These are phyloP conservation scores for Strobilomyces echinocephalus DNA, from an alignment of 768 basidiomycete genomes.

Conservation along the genomic window DNA sequence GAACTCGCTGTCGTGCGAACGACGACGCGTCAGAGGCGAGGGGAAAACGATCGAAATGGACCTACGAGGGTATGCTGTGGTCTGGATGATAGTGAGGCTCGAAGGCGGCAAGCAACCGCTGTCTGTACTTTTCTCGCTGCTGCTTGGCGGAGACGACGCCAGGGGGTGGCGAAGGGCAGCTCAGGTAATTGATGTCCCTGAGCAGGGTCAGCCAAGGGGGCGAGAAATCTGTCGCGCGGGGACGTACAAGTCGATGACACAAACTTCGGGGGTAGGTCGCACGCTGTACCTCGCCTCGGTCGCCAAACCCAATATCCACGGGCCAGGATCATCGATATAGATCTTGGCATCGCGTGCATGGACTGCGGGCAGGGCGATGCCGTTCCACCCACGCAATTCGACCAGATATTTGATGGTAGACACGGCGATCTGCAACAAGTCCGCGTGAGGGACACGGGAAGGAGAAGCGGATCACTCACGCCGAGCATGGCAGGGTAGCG, in stretches of 20 bases:
- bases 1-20: conserved; percentile 62
- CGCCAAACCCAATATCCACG: conserved; percentile 90
- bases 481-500: conserved; percentile 90
- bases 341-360: conserved; percentile 90
- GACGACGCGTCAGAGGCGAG: conserved; percentile 1
- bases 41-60: background rate
- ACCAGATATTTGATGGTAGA: conserved; percentile 87
- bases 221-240: conserved; percentile 4
- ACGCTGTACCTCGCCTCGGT: conserved; percentile 81
- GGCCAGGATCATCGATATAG: conserved; percentile 93
- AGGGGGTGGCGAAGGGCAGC: conserved; percentile 73
- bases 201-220: background rate
- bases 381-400: conserved; percentile 90
- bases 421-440: conserved; percentile 66
- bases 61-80: conserved; percentile 69
- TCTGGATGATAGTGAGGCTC: conserved; percentile 88
- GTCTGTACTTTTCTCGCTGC: conserved; percentile 76
- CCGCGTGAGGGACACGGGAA: background rate
- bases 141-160: conserved; percentile 72
- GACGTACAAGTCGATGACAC: conserved; percentile 79
- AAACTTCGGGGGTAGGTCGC: conserved; percentile 73
- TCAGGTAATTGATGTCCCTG: conserved; percentile 82
- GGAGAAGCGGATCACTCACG: conserved; percentile 34
- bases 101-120: conserved; percentile 69
- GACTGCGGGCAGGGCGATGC: conserved; percentile 75